Conservation (phyloP, 2,329 filamentous ascomycete species). For the Diaporthe sp. region DNA sequence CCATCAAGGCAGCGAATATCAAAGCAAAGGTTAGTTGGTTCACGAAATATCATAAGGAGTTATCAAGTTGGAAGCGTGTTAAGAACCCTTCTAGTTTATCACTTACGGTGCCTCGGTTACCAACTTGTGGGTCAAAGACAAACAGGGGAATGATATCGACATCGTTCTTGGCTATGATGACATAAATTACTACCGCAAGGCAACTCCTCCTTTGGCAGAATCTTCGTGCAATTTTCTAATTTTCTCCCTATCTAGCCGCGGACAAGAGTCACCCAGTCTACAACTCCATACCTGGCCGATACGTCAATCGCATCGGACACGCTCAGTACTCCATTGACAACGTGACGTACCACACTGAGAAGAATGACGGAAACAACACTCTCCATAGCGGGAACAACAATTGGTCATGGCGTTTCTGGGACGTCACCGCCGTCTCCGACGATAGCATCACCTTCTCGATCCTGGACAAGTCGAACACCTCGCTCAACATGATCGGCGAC, state of each 20-base stretch:
- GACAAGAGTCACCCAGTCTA: slow-evolving; percentile 70
- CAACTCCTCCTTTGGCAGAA: background rate
- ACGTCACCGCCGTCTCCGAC: slow-evolving; percentile 66
- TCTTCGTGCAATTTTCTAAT: background rate
- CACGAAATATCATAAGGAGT: fast-evolving
- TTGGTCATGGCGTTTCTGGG: slow-evolving; percentile 75
- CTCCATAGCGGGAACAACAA: slow-evolving; percentile 72
- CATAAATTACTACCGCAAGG: slow-evolving; percentile 66
- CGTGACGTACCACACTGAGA: slow-evolving; percentile 64
- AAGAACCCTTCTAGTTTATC: background rate
- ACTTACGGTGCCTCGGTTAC: slow-evolving; percentile 65
- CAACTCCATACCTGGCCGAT: slow-evolving; percentile 73
- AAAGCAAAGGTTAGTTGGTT: slow-evolving; percentile 6
- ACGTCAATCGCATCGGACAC: slow-evolving; percentile 75
- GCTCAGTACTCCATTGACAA: slow-evolving; percentile 68
- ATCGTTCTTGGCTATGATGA: slow-evolving; percentile 76
- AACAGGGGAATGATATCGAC: slow-evolving; percentile 71
- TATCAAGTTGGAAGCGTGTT: background rate
- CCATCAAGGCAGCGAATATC: background rate
- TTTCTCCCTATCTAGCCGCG: slow-evolving; percentile 48
- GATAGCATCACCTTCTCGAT: slow-evolving; percentile 77
- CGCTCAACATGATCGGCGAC: slow-evolving; percentile 72
- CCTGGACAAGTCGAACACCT: slow-evolving; percentile 69
- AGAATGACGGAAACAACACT: slow-evolving; percentile 68
- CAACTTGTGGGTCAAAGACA: slow-evolving; percentile 74